Evolutionary conservation across 345 rosid species (phyloP), one percentile per base, ranked within the genome.

Genomic region (Melaleuca alternifolia): DNA sequence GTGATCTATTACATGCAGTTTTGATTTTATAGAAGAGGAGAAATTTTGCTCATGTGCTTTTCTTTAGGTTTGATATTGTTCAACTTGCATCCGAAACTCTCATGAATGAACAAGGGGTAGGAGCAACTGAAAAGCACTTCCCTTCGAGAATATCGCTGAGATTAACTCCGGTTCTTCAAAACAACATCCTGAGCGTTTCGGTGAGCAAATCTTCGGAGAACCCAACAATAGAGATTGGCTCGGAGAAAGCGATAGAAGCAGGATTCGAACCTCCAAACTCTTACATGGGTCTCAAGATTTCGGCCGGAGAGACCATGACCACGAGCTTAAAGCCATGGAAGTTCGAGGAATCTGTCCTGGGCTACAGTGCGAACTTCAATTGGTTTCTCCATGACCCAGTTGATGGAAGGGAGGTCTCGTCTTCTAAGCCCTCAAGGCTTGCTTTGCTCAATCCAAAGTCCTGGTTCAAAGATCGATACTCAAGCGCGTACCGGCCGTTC

Each of bases 341-440:
- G 84, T 97, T 95, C 14, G 98, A 96, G 88, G 93, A 95, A 87
- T 93, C 95, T 11, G 94, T 95, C 16, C 83, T 86, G 46, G 98
- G 97, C 5, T 94, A 93, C 53, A 92, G 95, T 16, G 93, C 94
- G 7, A 89, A 85, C 28, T 57, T 96, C 88, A 94, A 93, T 79
- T 97, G 99, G 98, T 97, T 92, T 88, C 97, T 96, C n/a, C 98
- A 97, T 53, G 99, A 97, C 51, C 90, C 88, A 79, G 87, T 81
- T 79, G 95, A 95, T 51, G 99, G 99, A 51, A 87, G 95, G 84
- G 99, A 97, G 89, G 97, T 97, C 11, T 92, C 93, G 51, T 92
- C 99, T 14, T 92, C 96, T 11, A 95, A 89, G 84, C 99, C 99
- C 51, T 94, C 98, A 0, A 93, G 88, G 54, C 84, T 91, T 30